Evolutionary conservation across 139 green algal genomes (phyloP).

Genomic region (Tetraselmis striata): DNA sequence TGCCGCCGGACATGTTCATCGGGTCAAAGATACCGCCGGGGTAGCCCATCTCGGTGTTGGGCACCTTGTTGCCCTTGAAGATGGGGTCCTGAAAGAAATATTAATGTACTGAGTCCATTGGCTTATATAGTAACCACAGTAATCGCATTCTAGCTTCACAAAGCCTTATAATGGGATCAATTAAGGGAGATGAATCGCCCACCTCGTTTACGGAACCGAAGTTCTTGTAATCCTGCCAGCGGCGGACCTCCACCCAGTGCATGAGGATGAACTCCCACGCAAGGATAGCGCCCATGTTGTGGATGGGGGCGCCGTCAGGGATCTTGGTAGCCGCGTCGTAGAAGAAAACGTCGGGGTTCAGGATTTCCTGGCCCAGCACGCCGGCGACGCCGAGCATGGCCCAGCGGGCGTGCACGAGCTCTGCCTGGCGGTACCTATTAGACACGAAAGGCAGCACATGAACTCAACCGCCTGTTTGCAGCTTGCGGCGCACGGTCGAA

Average conservation of each 20-base stretch:
- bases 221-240: slow-evolving; percentile 49
- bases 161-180: too few species aligned
- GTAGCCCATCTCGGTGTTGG: slow-evolving; percentile 48
- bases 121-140: too few species aligned
- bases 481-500: neutral
- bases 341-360: slow-evolving; percentile 27
- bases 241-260: slow-evolving; percentile 50
- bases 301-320: neutral
- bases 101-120: too few species aligned
- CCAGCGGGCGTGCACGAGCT: slow-evolving; percentile 37
- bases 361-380: slow-evolving; percentile 40
- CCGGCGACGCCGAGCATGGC: slow-evolving; percentile 51
- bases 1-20: slow-evolving; percentile 31
- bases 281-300: slow-evolving; percentile 35
- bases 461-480: neutral
- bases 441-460: neutral
- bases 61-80: slow-evolving; percentile 45
- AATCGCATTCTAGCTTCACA: too few species aligned
- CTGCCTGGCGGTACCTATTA: slow-evolving; percentile 17
- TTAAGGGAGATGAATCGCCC: neutral
- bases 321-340: slow-evolving; percentile 20
- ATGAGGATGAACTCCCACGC: slow-evolving; percentile 55
- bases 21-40: slow-evolving; percentile 63
- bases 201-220: slow-evolving; percentile 39
- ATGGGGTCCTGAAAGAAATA: slow-evolving; percentile 42